Conservation (phyloP, 345 rosid genomes). For the Citrus sp. region DNA sequence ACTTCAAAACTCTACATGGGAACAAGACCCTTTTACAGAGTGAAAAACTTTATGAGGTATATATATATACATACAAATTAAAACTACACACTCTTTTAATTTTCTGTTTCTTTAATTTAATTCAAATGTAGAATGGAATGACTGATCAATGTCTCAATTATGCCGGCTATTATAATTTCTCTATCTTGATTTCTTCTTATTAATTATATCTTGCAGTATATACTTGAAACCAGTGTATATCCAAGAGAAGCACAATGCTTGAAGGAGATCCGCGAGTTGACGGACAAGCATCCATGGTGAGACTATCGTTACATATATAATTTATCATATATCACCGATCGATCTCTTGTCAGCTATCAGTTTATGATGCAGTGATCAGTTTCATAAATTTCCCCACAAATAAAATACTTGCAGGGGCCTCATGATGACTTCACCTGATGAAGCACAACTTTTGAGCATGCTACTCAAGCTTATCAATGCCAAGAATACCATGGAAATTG, state of each 20-base stretch:
- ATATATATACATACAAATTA: background rate
- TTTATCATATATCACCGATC: background rate
- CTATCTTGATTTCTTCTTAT: background rate
- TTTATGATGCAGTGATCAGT: background rate
- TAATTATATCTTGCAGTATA: slow-evolving; percentile 47
- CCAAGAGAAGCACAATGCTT: slow-evolving; percentile 87
- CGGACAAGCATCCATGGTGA: slow-evolving; percentile 85
- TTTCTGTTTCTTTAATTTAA: background rate
- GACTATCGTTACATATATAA: background rate
- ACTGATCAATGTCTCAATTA: too few species aligned
- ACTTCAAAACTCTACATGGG: background rate
- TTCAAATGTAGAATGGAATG: background rate
- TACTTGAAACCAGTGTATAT: slow-evolving; percentile 87
- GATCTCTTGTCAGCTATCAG: background rate
- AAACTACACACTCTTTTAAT: background rate
- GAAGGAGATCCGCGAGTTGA: slow-evolving; percentile 89
- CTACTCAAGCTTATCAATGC: slow-evolving; percentile 91
- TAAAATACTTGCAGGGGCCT: slow-evolving; percentile 49
- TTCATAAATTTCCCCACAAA: background rate
- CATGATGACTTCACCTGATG: slow-evolving; percentile 92
- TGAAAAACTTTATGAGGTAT: background rate
- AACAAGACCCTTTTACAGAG: background rate
- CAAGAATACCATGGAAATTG: slow-evolving; percentile 96
- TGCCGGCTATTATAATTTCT: background rate
- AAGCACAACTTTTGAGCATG: slow-evolving; percentile 89